A percentile compares a stretch with the other conserved stretches of the same genome.
Conservation (phyloP, 768 basidiomycete species). For the Suillus occidentalis region DNA sequence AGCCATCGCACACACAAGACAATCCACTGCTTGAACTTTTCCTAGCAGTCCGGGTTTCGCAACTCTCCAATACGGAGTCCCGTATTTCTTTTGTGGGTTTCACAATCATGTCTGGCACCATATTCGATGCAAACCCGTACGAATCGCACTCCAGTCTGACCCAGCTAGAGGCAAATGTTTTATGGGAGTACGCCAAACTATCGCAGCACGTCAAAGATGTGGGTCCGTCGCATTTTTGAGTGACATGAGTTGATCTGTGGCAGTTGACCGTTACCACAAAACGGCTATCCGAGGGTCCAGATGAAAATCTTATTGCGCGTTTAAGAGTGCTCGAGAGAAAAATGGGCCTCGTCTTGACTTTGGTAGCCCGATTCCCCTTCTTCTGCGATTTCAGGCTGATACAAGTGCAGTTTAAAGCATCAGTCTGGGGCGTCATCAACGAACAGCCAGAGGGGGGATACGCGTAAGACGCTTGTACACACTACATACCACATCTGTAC, state of each 20-base stretch:
- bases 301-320: conserved; percentile 71
- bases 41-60: not conserved
- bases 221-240: conserved; percentile 24
- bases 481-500: conserved; percentile 1
- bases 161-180: conserved; percentile 69
- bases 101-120: conserved; percentile 22
- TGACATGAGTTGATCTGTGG: not conserved
- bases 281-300: conserved; percentile 70
- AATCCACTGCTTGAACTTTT: not conserved
- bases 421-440: conserved; percentile 92
- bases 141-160: conserved; percentile 67
- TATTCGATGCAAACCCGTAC: conserved; percentile 70
- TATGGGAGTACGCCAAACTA: conserved; percentile 93
- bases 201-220: conserved; percentile 80
- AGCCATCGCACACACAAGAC: not conserved
- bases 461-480: too few species aligned
- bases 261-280: conserved; percentile 72
- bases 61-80: not conserved
- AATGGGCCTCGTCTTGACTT: conserved; percentile 91
- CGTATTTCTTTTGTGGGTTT: too few species aligned
- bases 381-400: not conserved
- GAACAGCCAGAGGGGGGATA: conserved; percentile 51
- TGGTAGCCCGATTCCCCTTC: conserved; percentile 47
- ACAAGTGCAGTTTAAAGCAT: conserved; percentile 85
- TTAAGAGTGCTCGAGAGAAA: conserved; percentile 86